Percentiles rank a stretch among this genome's conserved stretches.
Conservation (phyloP, 1,139 yeast species). For the Magnusiomyces paraingens region DNA sequence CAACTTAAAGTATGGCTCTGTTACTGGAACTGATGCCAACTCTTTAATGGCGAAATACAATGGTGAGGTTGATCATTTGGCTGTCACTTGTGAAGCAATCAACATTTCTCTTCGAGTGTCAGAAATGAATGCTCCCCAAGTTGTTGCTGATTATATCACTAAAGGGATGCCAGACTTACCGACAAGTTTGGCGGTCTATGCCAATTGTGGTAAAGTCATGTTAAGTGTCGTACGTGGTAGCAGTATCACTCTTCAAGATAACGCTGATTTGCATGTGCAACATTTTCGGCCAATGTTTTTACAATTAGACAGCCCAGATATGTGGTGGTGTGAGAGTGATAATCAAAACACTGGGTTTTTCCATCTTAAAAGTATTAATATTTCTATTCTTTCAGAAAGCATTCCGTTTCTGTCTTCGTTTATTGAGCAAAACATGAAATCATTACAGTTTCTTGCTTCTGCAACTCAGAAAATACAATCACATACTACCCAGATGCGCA, state of each 20-base stretch:
- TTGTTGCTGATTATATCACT: conserved; percentile 22
- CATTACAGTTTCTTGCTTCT: conserved; percentile 13
- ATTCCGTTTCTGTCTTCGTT: conserved; percentile 25
- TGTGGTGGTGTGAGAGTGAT: conserved; percentile 27
- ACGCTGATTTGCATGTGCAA: conserved; percentile 10
- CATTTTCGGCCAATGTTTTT: conserved; percentile 23
- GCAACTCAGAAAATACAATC: conserved; percentile 13
- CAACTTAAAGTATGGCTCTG: conserved; percentile 41
- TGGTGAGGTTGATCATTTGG: conserved; percentile 20
- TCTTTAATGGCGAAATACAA: conserved; percentile 10
- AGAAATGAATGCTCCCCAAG: conserved; percentile 19
- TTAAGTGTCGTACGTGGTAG: conserved; percentile 22
- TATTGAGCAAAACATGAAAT: conserved; percentile 19
- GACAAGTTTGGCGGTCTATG: conserved; percentile 19
- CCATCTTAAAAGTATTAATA: conserved; percentile 26
- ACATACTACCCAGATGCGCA: conserved; percentile 17
- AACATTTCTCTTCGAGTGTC: conserved; percentile 22
- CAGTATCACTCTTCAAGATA: conserved; percentile 11
- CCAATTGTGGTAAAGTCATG: conserved; percentile 21
- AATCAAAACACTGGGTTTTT: conserved; percentile 25
- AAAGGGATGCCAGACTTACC: conserved; percentile 19
- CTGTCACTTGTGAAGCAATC: conserved; percentile 21
- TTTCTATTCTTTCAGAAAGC: conserved; percentile 23
- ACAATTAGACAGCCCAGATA: conserved; percentile 25
- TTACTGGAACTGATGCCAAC: conserved; percentile 11